Evolutionary conservation across 768 basidiomycete genomes (phyloP), one percentile per base, ranked within the genome.

Genomic region (Mrakia blollopis): DNA sequence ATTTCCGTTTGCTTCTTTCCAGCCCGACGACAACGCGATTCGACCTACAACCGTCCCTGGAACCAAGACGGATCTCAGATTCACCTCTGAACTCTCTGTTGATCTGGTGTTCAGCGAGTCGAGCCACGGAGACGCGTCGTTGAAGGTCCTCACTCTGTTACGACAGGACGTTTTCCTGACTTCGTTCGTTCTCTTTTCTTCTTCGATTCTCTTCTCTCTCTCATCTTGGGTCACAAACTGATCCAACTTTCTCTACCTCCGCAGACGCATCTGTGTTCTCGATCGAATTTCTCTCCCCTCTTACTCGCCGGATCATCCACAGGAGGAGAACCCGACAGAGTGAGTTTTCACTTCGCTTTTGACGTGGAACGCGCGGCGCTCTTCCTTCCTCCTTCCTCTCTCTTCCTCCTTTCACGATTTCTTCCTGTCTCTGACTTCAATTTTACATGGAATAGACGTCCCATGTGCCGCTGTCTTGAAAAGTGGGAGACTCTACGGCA

Each of bases 131-230:
- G 91, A 86, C 39, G 91, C 91, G 84, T 94, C 94, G 2, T 93
- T 92, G 41, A 98, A 87, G 84, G 97, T 98, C 82, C 97, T 90
- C 67, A 98, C 62, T 7, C 86, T 5, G 94, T 93, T 79, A 92
- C 89, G 82, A 97, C 91, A 7, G 95, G 95, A 86, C 96, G 94
- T 80, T 97, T 95, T 3, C 95, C 92, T 71, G 93, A 88, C 74
- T 89, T 88, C 74, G 92, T 87, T 82, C 92, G 92, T 84, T 97
- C 96, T 80, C 91, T 85, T 83, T 94, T 97, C 68, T 97, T 60
- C 57, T 60, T 60, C 47, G 2, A 14, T 21, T 50, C 47, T 50
- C 14, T 50, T 47, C 44, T 14, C 44, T 7, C 84, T 0, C 91
- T 81, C 81, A 93, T 94, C 79, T 97, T n/a, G n/a, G 81, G 85